These are phyloP conservation scores for Chenopodium suecicum DNA, from an alignment of 148 eudicot genomes.

Conservation along the genomic window DNA sequence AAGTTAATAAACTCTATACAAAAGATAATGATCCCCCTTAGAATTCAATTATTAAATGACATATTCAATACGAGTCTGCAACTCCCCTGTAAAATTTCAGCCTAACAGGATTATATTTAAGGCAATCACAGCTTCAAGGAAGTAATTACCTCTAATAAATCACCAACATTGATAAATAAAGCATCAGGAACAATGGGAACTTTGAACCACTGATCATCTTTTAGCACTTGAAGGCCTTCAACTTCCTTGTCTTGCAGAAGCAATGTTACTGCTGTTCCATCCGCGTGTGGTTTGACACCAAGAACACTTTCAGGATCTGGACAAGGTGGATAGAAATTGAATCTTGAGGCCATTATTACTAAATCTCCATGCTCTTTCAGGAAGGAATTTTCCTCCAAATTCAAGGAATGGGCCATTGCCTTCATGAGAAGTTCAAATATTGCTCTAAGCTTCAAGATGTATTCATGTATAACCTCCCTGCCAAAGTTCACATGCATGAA, in stretches of 20 bases:
- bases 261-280: constrained; percentile 34
- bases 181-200: constrained; percentile 39
- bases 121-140: not conserved
- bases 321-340: constrained; percentile 48
- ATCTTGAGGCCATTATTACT: constrained; percentile 27
- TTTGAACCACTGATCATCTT: constrained; percentile 43
- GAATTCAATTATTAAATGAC: not conserved
- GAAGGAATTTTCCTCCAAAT: constrained; percentile 37
- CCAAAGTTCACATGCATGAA: not conserved
- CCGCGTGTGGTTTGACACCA: constrained; percentile 44
- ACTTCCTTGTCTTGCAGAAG: constrained; percentile 49
- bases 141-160: constrained; percentile 47
- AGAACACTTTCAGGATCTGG: constrained; percentile 38
- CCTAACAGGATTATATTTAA: not conserved
- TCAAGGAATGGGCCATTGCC: constrained; percentile 35
- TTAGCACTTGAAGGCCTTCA: constrained; percentile 46
- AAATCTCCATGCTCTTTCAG: constrained; percentile 34
- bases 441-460: constrained; percentile 15
- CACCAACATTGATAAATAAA: constrained; percentile 46
- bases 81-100: not conserved
- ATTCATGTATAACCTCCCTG: constrained; percentile 34
- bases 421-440: constrained; percentile 25
- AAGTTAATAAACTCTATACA: not conserved
- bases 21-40: not conserved
- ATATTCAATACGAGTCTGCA: not conserved